Conservation (phyloP, 148 eudicot genomes). For the Camellia lanceoleosa region DNA sequence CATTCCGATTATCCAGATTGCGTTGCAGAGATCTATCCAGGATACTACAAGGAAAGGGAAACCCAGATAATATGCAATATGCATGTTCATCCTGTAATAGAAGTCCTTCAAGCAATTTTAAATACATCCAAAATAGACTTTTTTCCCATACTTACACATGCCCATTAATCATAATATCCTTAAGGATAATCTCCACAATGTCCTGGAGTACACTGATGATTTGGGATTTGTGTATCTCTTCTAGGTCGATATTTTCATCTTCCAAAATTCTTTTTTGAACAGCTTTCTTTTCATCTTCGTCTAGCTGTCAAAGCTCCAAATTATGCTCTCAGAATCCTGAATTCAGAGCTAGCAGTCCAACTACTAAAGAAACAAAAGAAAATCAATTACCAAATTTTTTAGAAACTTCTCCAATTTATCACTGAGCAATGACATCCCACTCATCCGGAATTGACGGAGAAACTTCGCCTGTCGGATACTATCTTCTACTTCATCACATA, state of each 20-base stretch:
- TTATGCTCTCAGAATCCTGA: constrained; percentile 11
- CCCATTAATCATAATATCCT: constrained; percentile 73
- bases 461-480: constrained; percentile 54
- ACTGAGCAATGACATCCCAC: constrained; percentile 68
- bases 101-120: background rate
- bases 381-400: constrained; percentile 57
- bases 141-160: constrained; percentile 47
- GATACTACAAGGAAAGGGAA: constrained; percentile 36
- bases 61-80: background rate
- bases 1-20: constrained; percentile 14
- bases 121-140: background rate
- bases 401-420: constrained; percentile 89
- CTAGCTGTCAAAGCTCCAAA: constrained; percentile 41
- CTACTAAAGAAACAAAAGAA: background rate
- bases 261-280: too few relatives aligned
- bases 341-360: constrained; percentile 6
- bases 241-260: too few relatives aligned
- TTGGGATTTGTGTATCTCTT: constrained; percentile 56
- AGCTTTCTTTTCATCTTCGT: constrained; percentile 42
- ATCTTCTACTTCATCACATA: constrained; percentile 51
- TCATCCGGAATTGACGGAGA: constrained; percentile 68
- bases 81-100: background rate
- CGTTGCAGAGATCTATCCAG: constrained; percentile 38
- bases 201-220: constrained; percentile 88
- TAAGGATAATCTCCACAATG: constrained; percentile 78